phyloP scores from a whole-genome alignment of 768 basidiomycete genomes.

The Pholiota conissans region DNA sequence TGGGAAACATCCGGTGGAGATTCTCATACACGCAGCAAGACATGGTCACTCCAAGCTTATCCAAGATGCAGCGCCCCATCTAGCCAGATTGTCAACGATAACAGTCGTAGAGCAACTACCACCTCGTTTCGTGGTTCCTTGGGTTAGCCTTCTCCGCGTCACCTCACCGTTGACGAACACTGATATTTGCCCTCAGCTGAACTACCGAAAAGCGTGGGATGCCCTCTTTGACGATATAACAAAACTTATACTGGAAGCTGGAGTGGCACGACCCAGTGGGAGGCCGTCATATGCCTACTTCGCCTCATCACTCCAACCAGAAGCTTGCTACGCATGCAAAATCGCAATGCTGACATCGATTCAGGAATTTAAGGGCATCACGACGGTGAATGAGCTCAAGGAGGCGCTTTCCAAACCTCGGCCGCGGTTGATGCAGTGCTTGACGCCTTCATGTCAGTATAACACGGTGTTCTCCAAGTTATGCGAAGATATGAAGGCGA shows the following conservation, averaged over 20 bases:
- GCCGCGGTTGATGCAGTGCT: conserved; percentile 5
- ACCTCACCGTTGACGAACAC: background rate
- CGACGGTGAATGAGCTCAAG: conserved; percentile 8
- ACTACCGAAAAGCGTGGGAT: conserved; percentile 11
- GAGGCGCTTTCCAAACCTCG: conserved; percentile 3
- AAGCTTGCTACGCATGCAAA: conserved; percentile 14
- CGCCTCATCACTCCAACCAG: conserved; percentile 2
- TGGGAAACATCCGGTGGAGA: conserved; percentile 15
- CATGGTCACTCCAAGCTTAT: conserved; percentile 21
- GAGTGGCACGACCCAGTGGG: background rate
- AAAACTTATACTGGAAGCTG: conserved; percentile 1
- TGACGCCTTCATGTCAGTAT: conserved; percentile 16
- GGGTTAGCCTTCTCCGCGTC: conserved; percentile 4
- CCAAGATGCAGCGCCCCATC: conserved; percentile 18
- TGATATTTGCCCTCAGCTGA: conserved; percentile 5
- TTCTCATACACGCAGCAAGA: conserved; percentile 21
- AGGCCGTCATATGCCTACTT: conserved; percentile 5
- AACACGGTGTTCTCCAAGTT: background rate
- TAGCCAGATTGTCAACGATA: conserved; percentile 12
- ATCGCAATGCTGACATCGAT: conserved; percentile 6
- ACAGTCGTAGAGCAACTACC: conserved; percentile 14
- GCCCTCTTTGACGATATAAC: conserved; percentile 10
- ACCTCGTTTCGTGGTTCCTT: conserved; percentile 14
- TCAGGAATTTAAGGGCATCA: conserved; percentile 8
- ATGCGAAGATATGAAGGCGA: conserved; percentile 8